Evolutionary conservation across 108 stramenopile genomes (phyloP), one percentile per base, ranked within the genome.

Genomic region (Nitzschia sp.): DNA sequence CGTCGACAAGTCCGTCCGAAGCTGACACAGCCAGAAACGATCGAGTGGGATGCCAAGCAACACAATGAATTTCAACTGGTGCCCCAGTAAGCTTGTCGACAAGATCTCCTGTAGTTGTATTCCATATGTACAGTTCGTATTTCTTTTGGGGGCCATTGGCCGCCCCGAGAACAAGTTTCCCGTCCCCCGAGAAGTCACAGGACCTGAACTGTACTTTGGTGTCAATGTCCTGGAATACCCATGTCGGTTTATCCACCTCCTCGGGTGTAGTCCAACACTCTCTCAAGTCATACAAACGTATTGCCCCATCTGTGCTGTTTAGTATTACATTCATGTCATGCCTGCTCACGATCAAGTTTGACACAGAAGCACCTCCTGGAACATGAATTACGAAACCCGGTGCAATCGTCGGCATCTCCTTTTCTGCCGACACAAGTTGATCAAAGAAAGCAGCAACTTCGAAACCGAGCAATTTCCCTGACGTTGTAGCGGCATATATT

Each of bases 41-140:
- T 9, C 93, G 78, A 2, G 92, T 85, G n/a, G 92, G 92, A 74
- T 93, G 92, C 77, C 85, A 93, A 52, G 87, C 76, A 2, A 93
- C 74, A 62, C 76, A 69, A 53, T 86, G 74, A 2, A 93, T 52
- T 5, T 74, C 48, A 17, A 80, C 80, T 25, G 78, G 61, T 1
- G 92, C 79, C 3, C 92, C 92, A 2, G 76, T 90, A 15, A 93
- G 58, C 68, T 83, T 89, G 73, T 93, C 92, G 59, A 89, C 75
- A 33, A 93, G 62, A 23, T 64, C 84, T 31, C 92, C 92, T 15
- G 92, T 93, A 17, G 81, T 45, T 3, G 82, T 75, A 36, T 83
- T 90, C 92, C 89, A 93, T 19, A 93, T 54, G 58, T 83, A 90
- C 0, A 93, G 63, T 26, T 72, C 73, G 55, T 82, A 82, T 61